These are phyloP conservation scores for Ormosia emarginata DNA, from an alignment of 306 rosid species.

Conservation along the genomic window DNA sequence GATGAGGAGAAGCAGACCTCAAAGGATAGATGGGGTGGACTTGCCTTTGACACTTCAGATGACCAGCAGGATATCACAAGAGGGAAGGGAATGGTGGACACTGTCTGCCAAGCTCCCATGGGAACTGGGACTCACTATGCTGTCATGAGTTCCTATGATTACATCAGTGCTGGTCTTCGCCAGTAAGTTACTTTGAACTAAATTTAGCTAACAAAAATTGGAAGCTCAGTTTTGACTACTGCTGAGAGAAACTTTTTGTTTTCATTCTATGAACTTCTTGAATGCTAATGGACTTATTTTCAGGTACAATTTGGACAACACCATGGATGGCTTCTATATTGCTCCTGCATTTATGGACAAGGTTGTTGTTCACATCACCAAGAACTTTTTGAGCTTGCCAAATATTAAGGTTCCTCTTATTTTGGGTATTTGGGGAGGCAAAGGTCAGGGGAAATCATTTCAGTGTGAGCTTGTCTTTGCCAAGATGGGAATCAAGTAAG, in stretches of 20 bases:
- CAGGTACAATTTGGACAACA: constrained; percentile 64
- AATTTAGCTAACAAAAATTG: background rate
- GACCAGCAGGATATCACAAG: constrained; percentile 88
- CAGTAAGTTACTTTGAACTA: constrained; percentile 44
- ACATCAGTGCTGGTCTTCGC: constrained; percentile 68
- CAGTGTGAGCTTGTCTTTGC: constrained; percentile 94
- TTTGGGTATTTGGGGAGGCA: constrained; percentile 96
- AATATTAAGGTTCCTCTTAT: constrained; percentile 88
- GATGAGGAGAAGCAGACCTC: constrained; percentile 61
- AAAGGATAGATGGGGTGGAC: constrained; percentile 79
- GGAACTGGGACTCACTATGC: constrained; percentile 74
- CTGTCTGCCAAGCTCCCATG: constrained; percentile 73
- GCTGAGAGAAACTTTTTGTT: background rate
- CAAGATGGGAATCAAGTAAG: constrained; percentile 94
- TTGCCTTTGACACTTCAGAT: constrained; percentile 73
- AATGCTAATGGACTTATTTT: constrained; percentile 16
- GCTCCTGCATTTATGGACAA: constrained; percentile 94
- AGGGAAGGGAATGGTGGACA: constrained; percentile 84
- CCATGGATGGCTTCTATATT: constrained; percentile 68
- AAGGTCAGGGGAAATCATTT: constrained; percentile 91
- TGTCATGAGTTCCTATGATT: constrained; percentile 75
- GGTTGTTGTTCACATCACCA: constrained; percentile 72
- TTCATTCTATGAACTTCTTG: background rate
- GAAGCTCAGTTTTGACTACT: background rate
- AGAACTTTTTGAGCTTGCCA: constrained; percentile 72